These are phyloP conservation scores for Penicillium atrosanguineum DNA, from an alignment of 495 filamentous ascomycete species.

Conservation along the genomic window DNA sequence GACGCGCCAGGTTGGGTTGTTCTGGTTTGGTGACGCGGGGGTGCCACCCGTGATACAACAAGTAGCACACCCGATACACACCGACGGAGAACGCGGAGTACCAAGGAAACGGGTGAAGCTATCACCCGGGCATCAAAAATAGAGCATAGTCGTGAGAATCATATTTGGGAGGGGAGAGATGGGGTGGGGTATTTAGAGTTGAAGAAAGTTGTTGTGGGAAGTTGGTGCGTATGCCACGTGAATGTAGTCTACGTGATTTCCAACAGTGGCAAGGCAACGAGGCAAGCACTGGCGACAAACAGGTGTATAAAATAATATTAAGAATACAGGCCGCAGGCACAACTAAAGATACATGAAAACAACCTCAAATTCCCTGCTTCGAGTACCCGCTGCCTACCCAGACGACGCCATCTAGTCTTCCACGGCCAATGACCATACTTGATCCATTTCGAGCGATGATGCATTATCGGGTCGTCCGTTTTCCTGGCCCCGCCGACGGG, in stretches of 20 bases:
- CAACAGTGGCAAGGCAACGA: background rate
- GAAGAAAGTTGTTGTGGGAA: background rate
- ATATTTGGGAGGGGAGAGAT: background rate
- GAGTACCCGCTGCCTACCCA: background rate
- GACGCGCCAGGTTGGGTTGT: background rate
- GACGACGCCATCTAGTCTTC: conserved; percentile 2
- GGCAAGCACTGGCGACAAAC: background rate
- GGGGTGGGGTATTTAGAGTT: too few species aligned
- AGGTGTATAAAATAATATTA: background rate
- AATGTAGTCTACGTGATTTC: background rate
- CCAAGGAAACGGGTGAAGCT: background rate
- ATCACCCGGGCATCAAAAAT: too few species aligned
- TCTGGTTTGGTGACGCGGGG: too few species aligned
- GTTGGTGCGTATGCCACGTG: background rate
- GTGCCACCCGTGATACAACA: background rate
- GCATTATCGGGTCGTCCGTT: background rate
- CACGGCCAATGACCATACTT: conserved; percentile 10
- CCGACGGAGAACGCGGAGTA: background rate
- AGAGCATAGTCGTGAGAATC: background rate
- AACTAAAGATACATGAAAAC: background rate
- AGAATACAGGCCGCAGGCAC: background rate
- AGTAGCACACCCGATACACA: background rate
- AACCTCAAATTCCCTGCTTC: background rate
- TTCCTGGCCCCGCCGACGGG: background rate
- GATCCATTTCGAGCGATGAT: conserved; percentile 10